phyloP scores from a whole-genome alignment of 805 yeast species.

The Wickerhamomyces alni region DNA sequence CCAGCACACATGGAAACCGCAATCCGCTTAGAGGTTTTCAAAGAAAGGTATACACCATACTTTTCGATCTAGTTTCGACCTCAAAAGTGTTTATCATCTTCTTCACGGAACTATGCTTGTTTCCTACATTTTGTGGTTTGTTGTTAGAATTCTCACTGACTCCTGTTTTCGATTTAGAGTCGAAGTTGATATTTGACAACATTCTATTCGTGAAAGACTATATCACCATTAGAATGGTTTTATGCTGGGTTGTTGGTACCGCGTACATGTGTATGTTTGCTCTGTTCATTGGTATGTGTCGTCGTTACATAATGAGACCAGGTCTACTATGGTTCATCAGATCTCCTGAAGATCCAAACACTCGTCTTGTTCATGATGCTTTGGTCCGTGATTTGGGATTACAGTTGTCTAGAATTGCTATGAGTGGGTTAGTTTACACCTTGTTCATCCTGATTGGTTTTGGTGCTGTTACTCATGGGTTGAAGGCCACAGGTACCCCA shows the following conservation, averaged over 20 bases:
- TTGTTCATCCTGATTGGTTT: conserved; percentile 69
- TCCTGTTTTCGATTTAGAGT: conserved; percentile 40
- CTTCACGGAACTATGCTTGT: conserved; percentile 71
- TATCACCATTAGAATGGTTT: neutral
- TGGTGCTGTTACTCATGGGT: conserved; percentile 36
- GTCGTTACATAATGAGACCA: conserved; percentile 66
- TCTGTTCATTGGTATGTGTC: conserved; percentile 75
- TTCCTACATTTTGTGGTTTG: conserved; percentile 84
- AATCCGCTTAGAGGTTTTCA: conserved; percentile 45
- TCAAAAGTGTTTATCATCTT: conserved; percentile 72
- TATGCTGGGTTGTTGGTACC: conserved; percentile 68
- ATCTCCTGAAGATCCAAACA: conserved; percentile 91
- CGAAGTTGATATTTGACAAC: conserved; percentile 1
- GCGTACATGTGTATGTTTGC: conserved; percentile 85
- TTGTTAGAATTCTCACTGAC: conserved; percentile 63
- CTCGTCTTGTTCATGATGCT: conserved; percentile 82
- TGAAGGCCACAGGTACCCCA: conserved; percentile 12
- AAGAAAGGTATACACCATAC: conserved; percentile 43
- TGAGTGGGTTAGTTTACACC: conserved; percentile 72
- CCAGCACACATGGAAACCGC: conserved; percentile 21
- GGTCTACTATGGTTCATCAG: conserved; percentile 90
- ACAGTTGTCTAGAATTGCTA: conserved; percentile 65
- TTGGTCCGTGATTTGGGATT: conserved; percentile 65
- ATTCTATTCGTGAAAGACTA: neutral
- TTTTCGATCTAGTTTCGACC: conserved; percentile 55